Evolutionary conservation across 768 basidiomycete genomes (phyloP).

Genomic region (Naganishia antarctica): DNA sequence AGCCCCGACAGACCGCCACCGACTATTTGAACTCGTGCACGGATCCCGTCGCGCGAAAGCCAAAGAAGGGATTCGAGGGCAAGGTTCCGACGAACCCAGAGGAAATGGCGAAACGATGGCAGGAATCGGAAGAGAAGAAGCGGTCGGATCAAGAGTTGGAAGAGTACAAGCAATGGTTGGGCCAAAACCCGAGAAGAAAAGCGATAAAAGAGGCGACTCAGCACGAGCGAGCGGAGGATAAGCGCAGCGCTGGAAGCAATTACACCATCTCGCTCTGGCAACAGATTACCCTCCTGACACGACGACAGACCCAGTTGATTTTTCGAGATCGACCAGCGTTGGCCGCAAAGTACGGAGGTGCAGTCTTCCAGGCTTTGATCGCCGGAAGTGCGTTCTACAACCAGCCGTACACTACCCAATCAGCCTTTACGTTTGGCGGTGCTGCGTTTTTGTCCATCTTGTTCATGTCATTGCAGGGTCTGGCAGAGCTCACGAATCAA

Average conservation of each 20-base stretch:
- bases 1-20: conserved; percentile 76
- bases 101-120: conserved; percentile 64
- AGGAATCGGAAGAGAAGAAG: conserved; percentile 53
- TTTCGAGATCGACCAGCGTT: conserved; percentile 74
- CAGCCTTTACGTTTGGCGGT: conserved; percentile 84
- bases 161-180: conserved; percentile 60
- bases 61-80: conserved; percentile 59
- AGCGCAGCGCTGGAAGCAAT: conserved; percentile 65
- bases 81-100: conserved; percentile 68
- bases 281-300: conserved; percentile 66
- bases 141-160: conserved; percentile 54
- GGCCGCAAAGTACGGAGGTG: conserved; percentile 59
- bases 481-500: conserved; percentile 54
- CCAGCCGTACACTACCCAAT: conserved; percentile 65
- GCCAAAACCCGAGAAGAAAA: conserved; percentile 54
- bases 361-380: conserved; percentile 52
- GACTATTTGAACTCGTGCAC: conserved; percentile 68
- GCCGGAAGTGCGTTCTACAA: conserved; percentile 71
- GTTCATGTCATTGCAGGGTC: conserved; percentile 51
- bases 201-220: conserved; percentile 74
- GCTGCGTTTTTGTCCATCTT: conserved; percentile 61
- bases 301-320: conserved; percentile 63
- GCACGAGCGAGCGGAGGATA: conserved; percentile 68
- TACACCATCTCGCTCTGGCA: conserved; percentile 74
- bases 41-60: conserved; percentile 54